These are phyloP conservation scores for Paraphaeosphaeria sporulosa DNA, from an alignment of 2,329 filamentous ascomycete species.

Conservation along the genomic window DNA sequence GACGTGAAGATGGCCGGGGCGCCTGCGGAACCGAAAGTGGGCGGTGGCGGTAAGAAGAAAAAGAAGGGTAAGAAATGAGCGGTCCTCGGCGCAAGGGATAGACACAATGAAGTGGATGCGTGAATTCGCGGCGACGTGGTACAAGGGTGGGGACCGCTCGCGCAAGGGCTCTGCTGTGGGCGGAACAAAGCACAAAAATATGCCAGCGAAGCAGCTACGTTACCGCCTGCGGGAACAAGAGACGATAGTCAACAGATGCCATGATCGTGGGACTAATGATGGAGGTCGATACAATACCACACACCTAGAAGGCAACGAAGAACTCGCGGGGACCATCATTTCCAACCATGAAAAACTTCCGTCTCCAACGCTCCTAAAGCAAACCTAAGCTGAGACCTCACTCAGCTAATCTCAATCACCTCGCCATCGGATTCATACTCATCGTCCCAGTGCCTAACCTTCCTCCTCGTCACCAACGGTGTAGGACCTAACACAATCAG, in stretches of 20 bases:
- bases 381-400: neutral
- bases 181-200: too few species aligned
- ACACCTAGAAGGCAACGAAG: neutral
- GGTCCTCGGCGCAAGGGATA: neutral
- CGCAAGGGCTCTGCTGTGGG: neutral
- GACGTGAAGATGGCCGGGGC: constrained; percentile 41
- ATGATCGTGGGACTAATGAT: neutral
- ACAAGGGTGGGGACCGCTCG: neutral
- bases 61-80: constrained; percentile 60
- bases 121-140: neutral
- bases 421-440: neutral
- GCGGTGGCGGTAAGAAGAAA: constrained; percentile 57
- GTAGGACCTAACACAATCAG: neutral
- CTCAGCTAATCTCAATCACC: neutral
- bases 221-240: neutral
- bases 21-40: constrained; percentile 32
- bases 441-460: neutral
- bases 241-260: neutral
- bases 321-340: neutral
- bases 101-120: neutral
- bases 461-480: neutral
- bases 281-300: neutral
- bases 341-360: neutral
- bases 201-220: neutral
- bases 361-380: neutral